phyloP scores from a whole-genome alignment of 2,329 filamentous ascomycete genomes.

The Chrysoporthe austroafricana region DNA sequence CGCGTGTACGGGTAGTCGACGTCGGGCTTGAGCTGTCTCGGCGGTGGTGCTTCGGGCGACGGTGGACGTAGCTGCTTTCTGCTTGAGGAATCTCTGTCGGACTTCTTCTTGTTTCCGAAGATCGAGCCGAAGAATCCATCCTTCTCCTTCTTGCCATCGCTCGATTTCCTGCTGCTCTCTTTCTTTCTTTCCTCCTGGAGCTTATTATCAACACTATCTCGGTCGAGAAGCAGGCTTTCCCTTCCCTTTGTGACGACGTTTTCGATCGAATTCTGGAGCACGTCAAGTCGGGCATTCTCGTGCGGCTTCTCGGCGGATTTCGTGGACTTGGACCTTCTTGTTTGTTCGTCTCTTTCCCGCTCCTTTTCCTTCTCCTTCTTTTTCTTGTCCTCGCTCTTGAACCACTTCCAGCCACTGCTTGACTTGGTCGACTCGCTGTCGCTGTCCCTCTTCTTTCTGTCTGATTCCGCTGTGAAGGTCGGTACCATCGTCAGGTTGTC shows the following conservation, averaged over 20 bases:
- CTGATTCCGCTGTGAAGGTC: constrained; percentile 65
- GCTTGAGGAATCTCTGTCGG: constrained; percentile 71
- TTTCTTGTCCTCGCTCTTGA: constrained; percentile 77
- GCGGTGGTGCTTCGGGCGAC: constrained; percentile 74
- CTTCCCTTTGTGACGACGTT: constrained; percentile 65
- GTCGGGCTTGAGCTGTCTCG: constrained; percentile 77
- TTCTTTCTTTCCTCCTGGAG: constrained; percentile 84
- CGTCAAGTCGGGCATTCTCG: constrained; percentile 82
- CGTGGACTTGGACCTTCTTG: constrained; percentile 67
- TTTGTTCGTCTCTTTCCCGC: constrained; percentile 65
- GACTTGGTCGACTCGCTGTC: constrained; percentile 72
- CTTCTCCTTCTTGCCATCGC: constrained; percentile 85
- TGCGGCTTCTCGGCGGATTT: constrained; percentile 64
- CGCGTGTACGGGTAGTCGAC: constrained; percentile 96
- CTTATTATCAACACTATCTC: constrained; percentile 72
- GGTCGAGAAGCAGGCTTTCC: constrained; percentile 83
- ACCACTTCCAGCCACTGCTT: constrained; percentile 81
- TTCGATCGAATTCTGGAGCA: constrained; percentile 87
- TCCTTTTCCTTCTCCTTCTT: constrained; percentile 70
- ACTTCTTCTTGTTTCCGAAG: constrained; percentile 90
- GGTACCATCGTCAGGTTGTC: constrained; percentile 82
- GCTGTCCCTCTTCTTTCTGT: constrained; percentile 74
- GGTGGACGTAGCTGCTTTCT: constrained; percentile 79
- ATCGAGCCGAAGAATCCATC: constrained; percentile 92
- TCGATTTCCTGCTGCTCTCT: constrained; percentile 72